phyloP scores from a whole-genome alignment of 2,329 filamentous ascomycete genomes.

The Madurella mycetomatis region DNA sequence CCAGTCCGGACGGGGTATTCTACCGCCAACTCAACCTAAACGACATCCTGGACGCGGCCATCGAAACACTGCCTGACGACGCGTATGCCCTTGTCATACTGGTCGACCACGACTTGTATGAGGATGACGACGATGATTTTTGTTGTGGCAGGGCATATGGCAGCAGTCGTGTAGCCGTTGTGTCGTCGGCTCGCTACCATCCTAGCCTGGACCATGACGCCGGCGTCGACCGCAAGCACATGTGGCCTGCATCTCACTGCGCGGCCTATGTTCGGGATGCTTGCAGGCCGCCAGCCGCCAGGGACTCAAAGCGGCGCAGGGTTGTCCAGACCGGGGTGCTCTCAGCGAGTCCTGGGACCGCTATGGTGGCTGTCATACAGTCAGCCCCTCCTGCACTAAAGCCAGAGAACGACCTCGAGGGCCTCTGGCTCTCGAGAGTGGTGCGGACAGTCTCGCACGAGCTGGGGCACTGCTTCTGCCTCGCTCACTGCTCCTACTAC shows the following conservation, averaged over 20 bases:
- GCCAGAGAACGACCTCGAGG: constrained; percentile 26
- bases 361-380: too few relatives aligned
- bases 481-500: constrained; percentile 63
- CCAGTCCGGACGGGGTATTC: constrained; percentile 44
- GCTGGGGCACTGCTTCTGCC: constrained; percentile 61
- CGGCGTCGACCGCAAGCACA: constrained; percentile 44
- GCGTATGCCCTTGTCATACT: constrained; percentile 57
- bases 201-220: constrained; percentile 43
- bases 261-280: constrained; percentile 41
- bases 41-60: constrained; percentile 56
- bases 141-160: constrained; percentile 64
- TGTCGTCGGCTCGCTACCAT: constrained; percentile 59
- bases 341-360: too few relatives aligned
- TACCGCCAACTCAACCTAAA: constrained; percentile 52
- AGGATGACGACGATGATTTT: constrained; percentile 62
- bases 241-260: constrained; percentile 64
- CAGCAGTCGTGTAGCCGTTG: constrained; percentile 56
- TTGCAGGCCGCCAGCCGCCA: constrained; percentile 23
- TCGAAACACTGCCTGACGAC: constrained; percentile 50
- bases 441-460: constrained; percentile 60
- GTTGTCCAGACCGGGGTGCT: too few relatives aligned
- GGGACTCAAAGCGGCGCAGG: constrained; percentile 9
- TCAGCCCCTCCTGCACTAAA: too few relatives aligned
- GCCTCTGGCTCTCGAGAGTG: constrained; percentile 54
- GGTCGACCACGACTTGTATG: constrained; percentile 59